These are phyloP conservation scores for Suhomyces panamericanus DNA, from an alignment of 1,139 yeast genomes.

Conservation along the genomic window DNA sequence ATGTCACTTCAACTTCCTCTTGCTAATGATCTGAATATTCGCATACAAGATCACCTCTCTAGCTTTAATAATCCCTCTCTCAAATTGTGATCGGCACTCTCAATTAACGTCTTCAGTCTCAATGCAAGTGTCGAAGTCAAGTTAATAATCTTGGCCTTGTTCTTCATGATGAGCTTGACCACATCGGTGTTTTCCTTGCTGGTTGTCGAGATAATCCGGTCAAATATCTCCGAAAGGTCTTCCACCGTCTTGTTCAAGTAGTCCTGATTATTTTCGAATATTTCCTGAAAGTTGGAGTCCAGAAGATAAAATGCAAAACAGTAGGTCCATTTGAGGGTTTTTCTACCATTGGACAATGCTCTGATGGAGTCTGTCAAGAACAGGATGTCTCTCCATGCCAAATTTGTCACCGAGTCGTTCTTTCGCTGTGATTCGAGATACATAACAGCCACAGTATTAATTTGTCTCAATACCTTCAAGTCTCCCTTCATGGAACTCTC, in stretches of 20 bases:
- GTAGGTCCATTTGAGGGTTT: conserved; percentile 88
- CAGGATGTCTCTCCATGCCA: conserved; percentile 91
- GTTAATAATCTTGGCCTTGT: conserved; percentile 52
- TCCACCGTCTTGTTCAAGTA: conserved; percentile 76
- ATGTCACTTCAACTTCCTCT: too few relatives aligned
- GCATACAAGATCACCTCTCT: conserved; percentile 4
- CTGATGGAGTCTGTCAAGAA: conserved; percentile 73
- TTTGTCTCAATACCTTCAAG: conserved; percentile 56
- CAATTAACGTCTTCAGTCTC: conserved; percentile 51
- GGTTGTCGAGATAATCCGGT: conserved; percentile 44
- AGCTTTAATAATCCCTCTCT: conserved; percentile 15
- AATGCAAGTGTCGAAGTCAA: conserved; percentile 46
- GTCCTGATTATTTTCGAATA: conserved; percentile 76
- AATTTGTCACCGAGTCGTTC: conserved; percentile 26
- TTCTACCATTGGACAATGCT: conserved; percentile 66
- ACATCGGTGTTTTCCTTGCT: conserved; percentile 25
- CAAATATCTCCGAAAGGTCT: conserved; percentile 71
- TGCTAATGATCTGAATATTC: too few relatives aligned
- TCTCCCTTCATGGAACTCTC: conserved; percentile 79
- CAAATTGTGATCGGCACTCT: conserved; percentile 42
- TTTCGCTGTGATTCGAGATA: conserved; percentile 49
- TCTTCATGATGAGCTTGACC: conserved; percentile 42
- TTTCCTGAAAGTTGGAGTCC: conserved; percentile 48
- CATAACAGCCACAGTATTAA: conserved; percentile 63
- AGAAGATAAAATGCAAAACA: conserved; percentile 73